A percentile compares a stretch with the other conserved stretches of the same genome.
Evolutionary conservation across 169 alveolate genomes (phyloP).

Genomic region (Plasmodium vinckei): DNA sequence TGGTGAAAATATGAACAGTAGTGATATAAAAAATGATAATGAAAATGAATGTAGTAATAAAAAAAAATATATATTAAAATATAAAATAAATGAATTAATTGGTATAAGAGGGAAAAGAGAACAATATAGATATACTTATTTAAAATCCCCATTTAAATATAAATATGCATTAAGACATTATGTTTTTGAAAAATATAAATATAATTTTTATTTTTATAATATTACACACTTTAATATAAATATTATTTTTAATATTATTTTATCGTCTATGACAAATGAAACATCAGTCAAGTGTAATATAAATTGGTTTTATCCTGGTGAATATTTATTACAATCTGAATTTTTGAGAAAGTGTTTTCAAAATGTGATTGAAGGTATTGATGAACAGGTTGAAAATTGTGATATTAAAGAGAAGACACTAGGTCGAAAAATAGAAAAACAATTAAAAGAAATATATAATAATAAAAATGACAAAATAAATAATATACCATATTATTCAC

Average conservation of each 20-base stretch:
- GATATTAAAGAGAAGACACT: neutral
- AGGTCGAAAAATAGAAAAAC: neutral
- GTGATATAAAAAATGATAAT: neutral
- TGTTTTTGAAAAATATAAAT: slow-evolving; percentile 84
- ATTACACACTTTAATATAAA: slow-evolving; percentile 77
- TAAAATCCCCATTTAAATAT: slow-evolving; percentile 84
- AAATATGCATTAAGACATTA: slow-evolving; percentile 85
- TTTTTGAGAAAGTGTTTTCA: slow-evolving; percentile 29
- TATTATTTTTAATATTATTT: slow-evolving; percentile 54
- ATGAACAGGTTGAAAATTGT: neutral
- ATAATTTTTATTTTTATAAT: slow-evolving; percentile 76
- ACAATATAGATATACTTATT: slow-evolving; percentile 84
- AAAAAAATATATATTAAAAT: slow-evolving; percentile 19
- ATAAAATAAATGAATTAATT: slow-evolving; percentile 29
- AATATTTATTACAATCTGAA: slow-evolving; percentile 32
- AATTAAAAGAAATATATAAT: slow-evolving; percentile 10
- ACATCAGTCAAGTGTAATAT: slow-evolving; percentile 63
- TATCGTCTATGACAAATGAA: slow-evolving; percentile 69
- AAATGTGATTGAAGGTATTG: neutral
- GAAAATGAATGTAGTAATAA: neutral
- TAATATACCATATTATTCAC: neutral
- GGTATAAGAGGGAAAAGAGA: slow-evolving; percentile 77
- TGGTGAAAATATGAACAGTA: neutral
- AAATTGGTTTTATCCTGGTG: slow-evolving; percentile 64
- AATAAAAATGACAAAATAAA: neutral